phyloP scores from a whole-genome alignment of 2,329 filamentous ascomycete genomes.

The Aspergillus sp. region DNA sequence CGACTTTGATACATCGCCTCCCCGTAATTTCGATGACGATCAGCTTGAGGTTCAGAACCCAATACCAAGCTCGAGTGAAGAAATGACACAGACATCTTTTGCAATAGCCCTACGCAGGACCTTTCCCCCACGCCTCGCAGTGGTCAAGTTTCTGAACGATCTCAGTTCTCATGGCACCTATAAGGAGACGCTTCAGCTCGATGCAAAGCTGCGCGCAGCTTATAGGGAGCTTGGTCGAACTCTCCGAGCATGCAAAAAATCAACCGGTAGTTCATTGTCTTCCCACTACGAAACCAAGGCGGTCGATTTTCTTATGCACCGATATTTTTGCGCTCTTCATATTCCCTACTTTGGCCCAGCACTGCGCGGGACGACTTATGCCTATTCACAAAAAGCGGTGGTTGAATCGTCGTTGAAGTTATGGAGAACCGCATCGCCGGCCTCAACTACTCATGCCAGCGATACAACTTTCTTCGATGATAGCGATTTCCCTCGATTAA shows the following conservation, averaged over 20 bases:
- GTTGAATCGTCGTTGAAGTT: conserved; percentile 51
- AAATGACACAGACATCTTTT: conserved; percentile 36
- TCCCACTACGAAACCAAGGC: conserved; percentile 18
- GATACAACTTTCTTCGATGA: conserved; percentile 1
- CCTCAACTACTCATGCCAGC: conserved; percentile 12
- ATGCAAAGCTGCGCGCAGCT: conserved; percentile 43
- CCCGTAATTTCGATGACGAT: conserved; percentile 43
- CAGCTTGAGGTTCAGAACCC: conserved; percentile 31
- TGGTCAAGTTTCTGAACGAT: conserved; percentile 31
- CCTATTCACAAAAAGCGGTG: conserved; percentile 52
- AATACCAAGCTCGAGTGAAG: conserved; percentile 22
- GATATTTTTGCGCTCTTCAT: conserved; percentile 31
- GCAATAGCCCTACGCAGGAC: conserved; percentile 38
- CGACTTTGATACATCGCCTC: conserved; percentile 39
- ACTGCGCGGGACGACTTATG: conserved; percentile 27
- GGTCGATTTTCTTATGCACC: conserved; percentile 30
- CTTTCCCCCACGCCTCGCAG: conserved; percentile 36
- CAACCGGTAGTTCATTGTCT: background rate
- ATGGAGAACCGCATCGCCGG: conserved; percentile 43
- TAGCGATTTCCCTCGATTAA: conserved; percentile 41
- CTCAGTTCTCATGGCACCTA: conserved; percentile 20
- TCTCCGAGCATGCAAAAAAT: conserved; percentile 15
- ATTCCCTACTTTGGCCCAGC: conserved; percentile 26
- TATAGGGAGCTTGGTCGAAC: conserved; percentile 45
- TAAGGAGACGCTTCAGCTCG: conserved; percentile 29